A percentile compares a stretch with the other conserved stretches of the same genome.
Evolutionary conservation across 1,284 basidiomycete species (phyloP).

Genomic region (Sutorius eximius): DNA sequence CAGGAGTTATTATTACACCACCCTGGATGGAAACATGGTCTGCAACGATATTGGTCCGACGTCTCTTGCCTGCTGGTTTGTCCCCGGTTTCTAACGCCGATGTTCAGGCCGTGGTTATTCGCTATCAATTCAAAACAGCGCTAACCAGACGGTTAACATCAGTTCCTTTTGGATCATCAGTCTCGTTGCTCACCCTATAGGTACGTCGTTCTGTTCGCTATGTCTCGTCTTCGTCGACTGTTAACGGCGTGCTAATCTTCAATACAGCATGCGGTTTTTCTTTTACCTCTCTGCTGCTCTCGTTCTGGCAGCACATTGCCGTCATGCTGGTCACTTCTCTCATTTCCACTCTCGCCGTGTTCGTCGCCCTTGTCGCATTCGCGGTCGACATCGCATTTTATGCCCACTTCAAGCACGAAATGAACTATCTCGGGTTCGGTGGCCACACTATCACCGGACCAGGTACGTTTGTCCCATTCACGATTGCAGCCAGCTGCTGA

Average conservation of each 20-base stretch:
- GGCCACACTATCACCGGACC: constrained; percentile 51
- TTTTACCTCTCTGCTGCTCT: constrained; percentile 61
- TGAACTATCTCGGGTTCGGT: constrained; percentile 48
- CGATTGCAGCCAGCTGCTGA: not conserved
- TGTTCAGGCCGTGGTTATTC: constrained; percentile 54
- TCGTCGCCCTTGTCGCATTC: constrained; percentile 67
- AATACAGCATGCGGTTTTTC: constrained; percentile 58
- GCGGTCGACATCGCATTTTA: constrained; percentile 73
- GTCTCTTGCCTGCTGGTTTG: constrained; percentile 18
- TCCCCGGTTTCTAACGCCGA: constrained; percentile 3
- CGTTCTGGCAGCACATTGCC: constrained; percentile 61
- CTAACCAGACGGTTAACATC: constrained; percentile 40
- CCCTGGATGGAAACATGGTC: constrained; percentile 14
- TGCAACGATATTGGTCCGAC: constrained; percentile 16
- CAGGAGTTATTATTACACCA: constrained; percentile 30
- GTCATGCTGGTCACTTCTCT: constrained; percentile 61
- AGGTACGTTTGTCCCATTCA: constrained; percentile 42
- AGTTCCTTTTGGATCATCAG: constrained; percentile 68
- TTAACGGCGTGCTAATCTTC: constrained; percentile 7
- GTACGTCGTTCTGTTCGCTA: constrained; percentile 45
- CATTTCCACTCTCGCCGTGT: constrained; percentile 63
- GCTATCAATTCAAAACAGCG: constrained; percentile 35
- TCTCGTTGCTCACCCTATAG: constrained; percentile 70
- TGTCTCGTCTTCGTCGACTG: constrained; percentile 1
- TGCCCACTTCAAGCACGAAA: constrained; percentile 56